Conservation (phyloP, 306 rosid genomes). For the Quercus ilex region DNA sequence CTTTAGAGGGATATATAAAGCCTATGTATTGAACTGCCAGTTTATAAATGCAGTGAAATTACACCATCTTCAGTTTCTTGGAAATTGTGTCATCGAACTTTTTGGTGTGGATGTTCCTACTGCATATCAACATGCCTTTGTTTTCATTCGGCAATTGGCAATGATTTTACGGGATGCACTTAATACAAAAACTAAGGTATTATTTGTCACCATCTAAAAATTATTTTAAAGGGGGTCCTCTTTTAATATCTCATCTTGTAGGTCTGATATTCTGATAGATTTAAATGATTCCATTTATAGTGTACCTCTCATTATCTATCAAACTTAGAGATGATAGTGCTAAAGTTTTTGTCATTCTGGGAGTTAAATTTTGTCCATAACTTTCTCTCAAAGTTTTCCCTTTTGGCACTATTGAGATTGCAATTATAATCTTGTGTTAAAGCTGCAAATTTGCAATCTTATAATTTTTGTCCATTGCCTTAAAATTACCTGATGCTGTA, state of each 20-base stretch:
- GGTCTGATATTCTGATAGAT: not conserved
- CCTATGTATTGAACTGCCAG: slow-evolving; percentile 87
- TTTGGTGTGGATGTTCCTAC: slow-evolving; percentile 67
- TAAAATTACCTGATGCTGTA: not conserved
- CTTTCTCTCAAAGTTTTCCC: not conserved
- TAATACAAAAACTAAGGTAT: slow-evolving; percentile 83
- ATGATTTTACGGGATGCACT: slow-evolving; percentile 91
- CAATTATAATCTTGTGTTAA: slow-evolving; percentile 6
- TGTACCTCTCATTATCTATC: not conserved
- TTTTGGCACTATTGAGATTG: slow-evolving; percentile 1
- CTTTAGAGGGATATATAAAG: slow-evolving; percentile 90
- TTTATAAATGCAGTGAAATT: slow-evolving; percentile 80
- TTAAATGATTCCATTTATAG: not conserved
- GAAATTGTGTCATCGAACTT: slow-evolving; percentile 77
- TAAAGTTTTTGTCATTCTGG: not conserved
- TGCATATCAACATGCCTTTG: slow-evolving; percentile 92
- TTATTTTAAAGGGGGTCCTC: not conserved
- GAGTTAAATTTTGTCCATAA: not conserved
- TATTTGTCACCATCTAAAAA: not conserved
- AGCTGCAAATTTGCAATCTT: slow-evolving; percentile 12
- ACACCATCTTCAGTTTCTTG: slow-evolving; percentile 78
- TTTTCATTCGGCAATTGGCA: slow-evolving; percentile 86
- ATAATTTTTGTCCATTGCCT: not conserved
- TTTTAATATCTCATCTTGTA: slow-evolving; percentile 6
- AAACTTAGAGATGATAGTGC: not conserved